Base-by-base conservation (phyloP, 73 alveolate genomes). In the Breviolum minutum region DNA sequence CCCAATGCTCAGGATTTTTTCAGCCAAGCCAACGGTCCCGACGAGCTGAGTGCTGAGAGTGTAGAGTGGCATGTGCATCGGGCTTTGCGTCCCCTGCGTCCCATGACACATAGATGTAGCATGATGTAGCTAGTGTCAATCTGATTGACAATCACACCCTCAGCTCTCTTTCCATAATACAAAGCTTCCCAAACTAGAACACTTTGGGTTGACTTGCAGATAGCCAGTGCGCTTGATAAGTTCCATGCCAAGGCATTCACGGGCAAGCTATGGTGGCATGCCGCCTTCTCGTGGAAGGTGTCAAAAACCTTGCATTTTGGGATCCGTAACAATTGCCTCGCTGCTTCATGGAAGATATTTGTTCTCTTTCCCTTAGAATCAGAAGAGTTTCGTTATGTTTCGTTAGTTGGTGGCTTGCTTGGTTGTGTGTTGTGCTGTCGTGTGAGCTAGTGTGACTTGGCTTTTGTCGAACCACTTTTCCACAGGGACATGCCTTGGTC, bases 231-330 rank as follows among this genome's bases (percentile, higher is more conserved):
- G 54, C 54, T 3, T 40, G 54, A 40, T 40, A 40, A 40, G 54
- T 22, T 24, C 22, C 86, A 29, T n/a, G 22, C 14, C 86, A n/a
- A 77, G 86, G 86, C 86, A 77, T 63, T 12, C 86, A 8, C 27
- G 86, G 86, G 86, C 86, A n/a, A 77, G 86, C 86, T 77, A 27
- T 77, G 86, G 86, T 77, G 86, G 86, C 86, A 77, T 77, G 86
- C 86, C 86, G 32, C 86, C 86, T 20, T 77, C 86, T n/a, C 86
- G 86, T 29, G 86, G 86, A 60, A 77, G 86, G 86, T 77, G 86
- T 30, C 24, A n/a, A 9, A 8, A n/a, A 29, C 9, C 12, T n/a
- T 12, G 13, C 19, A 0, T 77, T 40, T 40, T 40, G 54, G 54
- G 54, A 40, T 40, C 54, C 3, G 54, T 0, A 40, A 40, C 54